Conservation (phyloP, 106 monocot genomes). For the Dendrobium nobile region DNA sequence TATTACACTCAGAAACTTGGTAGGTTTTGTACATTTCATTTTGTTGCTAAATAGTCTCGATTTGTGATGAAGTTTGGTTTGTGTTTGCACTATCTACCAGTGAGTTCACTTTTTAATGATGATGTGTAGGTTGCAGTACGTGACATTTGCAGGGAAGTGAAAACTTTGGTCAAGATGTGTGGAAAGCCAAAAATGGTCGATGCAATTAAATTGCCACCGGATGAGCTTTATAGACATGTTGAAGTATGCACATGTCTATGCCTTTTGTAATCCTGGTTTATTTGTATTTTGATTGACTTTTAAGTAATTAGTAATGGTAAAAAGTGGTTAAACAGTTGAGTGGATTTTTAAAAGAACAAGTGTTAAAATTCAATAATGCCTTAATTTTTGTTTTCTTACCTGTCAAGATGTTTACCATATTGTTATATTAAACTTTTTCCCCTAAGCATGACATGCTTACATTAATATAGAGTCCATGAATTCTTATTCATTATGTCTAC, state of each 20-base stretch:
- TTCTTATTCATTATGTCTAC: background rate
- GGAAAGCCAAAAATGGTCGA: conserved; percentile 91
- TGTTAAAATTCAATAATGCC: background rate
- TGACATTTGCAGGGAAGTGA: conserved; percentile 70
- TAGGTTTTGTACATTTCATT: background rate
- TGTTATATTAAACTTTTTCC: background rate
- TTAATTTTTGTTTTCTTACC: background rate
- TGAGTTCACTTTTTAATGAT: background rate
- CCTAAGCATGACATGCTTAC: background rate
- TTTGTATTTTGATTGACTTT: background rate
- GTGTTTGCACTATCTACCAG: background rate
- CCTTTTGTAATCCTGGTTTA: background rate
- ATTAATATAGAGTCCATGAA: background rate
- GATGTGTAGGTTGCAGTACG: conserved; percentile 57
- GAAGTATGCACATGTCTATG: conserved; percentile 60
- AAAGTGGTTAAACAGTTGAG: background rate
- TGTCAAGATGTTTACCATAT: background rate
- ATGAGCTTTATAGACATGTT: conserved; percentile 91
- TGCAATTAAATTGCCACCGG: conserved; percentile 84
- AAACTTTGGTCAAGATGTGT: conserved; percentile 72
- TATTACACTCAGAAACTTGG: background rate
- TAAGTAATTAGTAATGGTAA: background rate
- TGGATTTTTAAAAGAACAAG: background rate
- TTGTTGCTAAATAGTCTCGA: background rate
- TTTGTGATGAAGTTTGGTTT: background rate